A percentile compares a stretch with the other conserved stretches of the same genome.
Conservation (phyloP, 1,284 basidiomycete genomes). For the Schizophyllum amplum region DNA sequence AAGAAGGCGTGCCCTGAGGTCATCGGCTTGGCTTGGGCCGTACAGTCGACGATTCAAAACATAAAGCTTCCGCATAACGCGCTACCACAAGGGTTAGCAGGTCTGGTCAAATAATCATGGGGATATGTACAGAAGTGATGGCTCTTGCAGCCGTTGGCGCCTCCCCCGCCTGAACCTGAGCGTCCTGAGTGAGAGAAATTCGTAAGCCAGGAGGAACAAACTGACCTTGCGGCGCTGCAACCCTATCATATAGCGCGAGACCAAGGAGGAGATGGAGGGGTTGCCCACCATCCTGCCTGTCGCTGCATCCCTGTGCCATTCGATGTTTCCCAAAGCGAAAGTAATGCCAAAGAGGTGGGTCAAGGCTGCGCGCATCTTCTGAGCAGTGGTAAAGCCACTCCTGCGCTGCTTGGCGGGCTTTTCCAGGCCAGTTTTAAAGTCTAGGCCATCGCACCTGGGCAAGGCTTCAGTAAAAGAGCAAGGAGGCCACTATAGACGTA, state of each 20-base stretch:
- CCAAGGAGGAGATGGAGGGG: conserved; percentile 20
- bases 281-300: conserved; percentile 18
- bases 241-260: conserved; percentile 25
- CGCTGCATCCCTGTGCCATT: conserved; percentile 18
- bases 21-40: conserved; percentile 15
- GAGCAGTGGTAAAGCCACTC: conserved; percentile 12
- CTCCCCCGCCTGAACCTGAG: conserved; percentile 18
- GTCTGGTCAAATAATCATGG: background rate
- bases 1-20: conserved; percentile 13
- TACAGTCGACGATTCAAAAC: conserved; percentile 13
- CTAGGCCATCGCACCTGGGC: no score
- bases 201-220: background rate
- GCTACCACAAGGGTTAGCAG: no score
- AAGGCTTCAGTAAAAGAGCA: no score
- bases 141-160: conserved; percentile 19
- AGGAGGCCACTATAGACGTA: no score
- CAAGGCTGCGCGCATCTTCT: conserved; percentile 25
- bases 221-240: conserved; percentile 21
- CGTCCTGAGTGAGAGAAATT: background rate
- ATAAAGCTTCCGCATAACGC: conserved; percentile 16
- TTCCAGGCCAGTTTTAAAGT: no score
- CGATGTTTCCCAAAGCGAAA: conserved; percentile 16
- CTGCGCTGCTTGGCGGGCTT: no score
- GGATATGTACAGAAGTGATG: conserved; percentile 18
- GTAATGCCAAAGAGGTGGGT: conserved; percentile 22